Evolutionary conservation across 2,329 filamentous ascomycete species (phyloP).

Genomic region (Alternaria sp.): DNA sequence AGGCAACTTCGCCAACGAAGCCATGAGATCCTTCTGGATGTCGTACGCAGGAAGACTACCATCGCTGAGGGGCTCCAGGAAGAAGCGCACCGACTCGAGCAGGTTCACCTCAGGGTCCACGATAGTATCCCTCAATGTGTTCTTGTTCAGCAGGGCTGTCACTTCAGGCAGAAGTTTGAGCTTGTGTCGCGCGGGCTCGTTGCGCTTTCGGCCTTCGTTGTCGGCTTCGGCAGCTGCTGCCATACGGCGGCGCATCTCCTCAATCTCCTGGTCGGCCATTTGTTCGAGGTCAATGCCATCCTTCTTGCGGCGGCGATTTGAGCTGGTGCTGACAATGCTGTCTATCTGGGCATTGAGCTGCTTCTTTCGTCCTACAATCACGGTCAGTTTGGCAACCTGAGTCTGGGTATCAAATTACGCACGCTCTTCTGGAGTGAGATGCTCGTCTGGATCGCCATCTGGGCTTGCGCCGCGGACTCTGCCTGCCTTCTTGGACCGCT

Average conservation of each 20-base stretch:
- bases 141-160: conserved; percentile 85
- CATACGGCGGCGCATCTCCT: conserved; percentile 87
- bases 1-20: conserved; percentile 78
- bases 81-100: conserved; percentile 93
- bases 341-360: conserved; percentile 89
- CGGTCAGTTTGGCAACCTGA: conserved; percentile 20
- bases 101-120: conserved; percentile 96
- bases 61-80: conserved; percentile 93
- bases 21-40: conserved; percentile 94
- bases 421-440: conserved; percentile 84
- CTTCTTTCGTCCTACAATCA: conserved; percentile 68
- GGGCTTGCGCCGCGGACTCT: conserved; percentile 47
- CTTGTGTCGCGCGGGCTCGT: conserved; percentile 88
- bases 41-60: conserved; percentile 95
- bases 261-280: conserved; percentile 88
- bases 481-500: conserved; percentile 55
- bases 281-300: conserved; percentile 92
- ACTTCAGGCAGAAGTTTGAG: conserved; percentile 93
- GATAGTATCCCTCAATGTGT: conserved; percentile 82
- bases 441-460: conserved; percentile 76
- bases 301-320: conserved; percentile 76
- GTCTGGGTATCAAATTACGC: conserved; percentile 46
- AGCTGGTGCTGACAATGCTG: conserved; percentile 84
- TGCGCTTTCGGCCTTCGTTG: conserved; percentile 79
- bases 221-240: conserved; percentile 88